Base-by-base conservation (phyloP, 495 filamentous ascomycete genomes). In the Penicillium antarcticum region DNA sequence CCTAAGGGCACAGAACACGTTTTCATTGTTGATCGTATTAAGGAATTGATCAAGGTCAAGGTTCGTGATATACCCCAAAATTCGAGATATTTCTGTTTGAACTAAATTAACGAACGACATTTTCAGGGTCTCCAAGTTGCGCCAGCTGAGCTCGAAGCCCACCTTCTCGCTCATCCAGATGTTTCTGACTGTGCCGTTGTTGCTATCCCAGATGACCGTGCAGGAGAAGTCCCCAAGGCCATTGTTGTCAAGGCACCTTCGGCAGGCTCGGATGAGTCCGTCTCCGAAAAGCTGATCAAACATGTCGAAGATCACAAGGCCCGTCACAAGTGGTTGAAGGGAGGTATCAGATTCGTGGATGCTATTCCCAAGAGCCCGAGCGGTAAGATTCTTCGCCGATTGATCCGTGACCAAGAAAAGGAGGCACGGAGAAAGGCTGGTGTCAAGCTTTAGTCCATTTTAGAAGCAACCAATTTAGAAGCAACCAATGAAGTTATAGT, bases 21-120 rank as follows among this genome's bases (percentile, higher is more conserved):
- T 31, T 84, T 85, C 55, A 87, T 96, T 36, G 87, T 91, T 3
- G 91, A 96, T 62, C 82, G 91, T 2, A 85, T 96, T 60, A 96
- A 96, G 75, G 91, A 96, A 68, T 72, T 96, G 45, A 95, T 96
- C 72, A 96, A 96, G 69, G 87, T 91, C 58, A 95, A 95, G 82
- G 88, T 89, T 67, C 35, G 78, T 58, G 1, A 14, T 23, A 2
- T 9, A 11, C n/a, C 5, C 0, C 5, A 21, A 12, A 33, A 3
- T 26, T 42, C 43, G 24, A 45, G 29, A 1, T n/a, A 19, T 8
- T 31, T n/a, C 0, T 33, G n/a, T 36, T 24, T 2, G 6, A 12
- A 24, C 4, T 12, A 38, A 31, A 34, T 19, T 44, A 19, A 45
- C 37, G 10, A 34, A 42, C 40, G 10, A 6, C 44, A 40, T 24